Base-by-base conservation (phyloP, 805 yeast genomes). In the Ogataea paraovalis region DNA sequence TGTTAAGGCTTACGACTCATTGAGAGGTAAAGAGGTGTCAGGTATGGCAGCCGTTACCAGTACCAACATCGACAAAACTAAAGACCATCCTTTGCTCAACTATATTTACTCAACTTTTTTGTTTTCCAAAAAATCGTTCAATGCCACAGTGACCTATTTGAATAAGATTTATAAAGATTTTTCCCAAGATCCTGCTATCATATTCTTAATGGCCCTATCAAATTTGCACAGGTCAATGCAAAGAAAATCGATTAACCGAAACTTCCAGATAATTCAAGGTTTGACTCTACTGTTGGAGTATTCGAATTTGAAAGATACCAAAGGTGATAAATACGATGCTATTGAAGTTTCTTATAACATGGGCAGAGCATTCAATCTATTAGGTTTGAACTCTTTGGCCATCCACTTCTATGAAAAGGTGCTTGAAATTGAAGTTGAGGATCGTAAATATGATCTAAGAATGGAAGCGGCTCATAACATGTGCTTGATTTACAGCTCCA, bases 151-250 rank as follows among this genome's bases (percentile, higher is more conserved):
- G 48, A 87, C 85, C 20, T 91, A 92, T 62, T 72, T 87, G 48
- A 75, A 81, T 41, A 78, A 91, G 48, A 82, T 89, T 3, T 85
- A 86, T 61, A 76, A 76, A 44, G 75, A 79, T 21, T 79, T 79
- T 47, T 83, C 83, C 39, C 68, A 79, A 38, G 96, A 92, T 53
- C 96, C 97, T 1, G 78, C 89, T 71, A 71, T 94, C 2, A 76
- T 88, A 50, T 71, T 94, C 23, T 66, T 85, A 33, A 71, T 87
- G 40, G 97, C 94, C 0, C 65, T 94, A 37, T 82, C 91, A 0
- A 91, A 90, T 66, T 70, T 91, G 21, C 97, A 92, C 57, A 75
- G 98, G 39, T 86, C 97, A 0, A 84, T 91, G 82, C 98, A 94
- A 66, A 74, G 99, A 52, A 80, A 87, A 49, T 84, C 96, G 4